A percentile compares a stretch with the other conserved stretches of the same genome.
Conservation (phyloP, 2,329 filamentous ascomycete genomes). For the Cordyceps pruinosa region DNA sequence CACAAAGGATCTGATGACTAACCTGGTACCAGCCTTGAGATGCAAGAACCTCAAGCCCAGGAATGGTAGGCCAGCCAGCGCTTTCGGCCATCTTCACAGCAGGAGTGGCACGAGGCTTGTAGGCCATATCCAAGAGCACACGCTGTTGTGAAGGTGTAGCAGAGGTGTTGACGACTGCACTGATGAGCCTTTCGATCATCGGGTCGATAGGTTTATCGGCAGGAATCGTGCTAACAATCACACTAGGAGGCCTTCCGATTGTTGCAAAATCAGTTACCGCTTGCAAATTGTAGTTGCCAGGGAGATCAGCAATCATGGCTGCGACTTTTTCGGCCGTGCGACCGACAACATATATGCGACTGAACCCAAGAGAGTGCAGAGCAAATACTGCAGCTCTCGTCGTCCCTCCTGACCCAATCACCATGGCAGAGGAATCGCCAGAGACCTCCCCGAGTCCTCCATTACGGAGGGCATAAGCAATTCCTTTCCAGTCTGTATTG, state of each 20-base stretch:
- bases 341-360: slow-evolving; percentile 80
- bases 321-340: slow-evolving; percentile 64
- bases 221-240: slow-evolving; percentile 86
- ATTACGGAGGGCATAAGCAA: slow-evolving; percentile 69
- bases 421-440: slow-evolving; percentile 52
- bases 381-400: slow-evolving; percentile 87
- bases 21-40: slow-evolving; percentile 88
- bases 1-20: slow-evolving; percentile 25
- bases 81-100: slow-evolving; percentile 78
- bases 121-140: slow-evolving; percentile 89
- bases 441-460: slow-evolving; percentile 49
- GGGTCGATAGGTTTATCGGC: slow-evolving; percentile 77
- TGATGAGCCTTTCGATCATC: slow-evolving; percentile 58
- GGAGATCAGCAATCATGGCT: slow-evolving; percentile 65
- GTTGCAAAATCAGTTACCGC: slow-evolving; percentile 50
- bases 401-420: slow-evolving; percentile 88
- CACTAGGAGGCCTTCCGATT: slow-evolving; percentile 46
- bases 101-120: slow-evolving; percentile 77
- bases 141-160: slow-evolving; percentile 34
- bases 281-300: slow-evolving; percentile 61
- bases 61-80: slow-evolving; percentile 69
- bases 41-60: slow-evolving; percentile 81
- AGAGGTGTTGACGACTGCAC: slow-evolving; percentile 39
- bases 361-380: slow-evolving; percentile 74
- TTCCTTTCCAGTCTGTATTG: slow-evolving; percentile 95